Evolutionary conservation across 1,284 basidiomycete genomes (phyloP).

Genomic region (Caloboletus inedulis): DNA sequence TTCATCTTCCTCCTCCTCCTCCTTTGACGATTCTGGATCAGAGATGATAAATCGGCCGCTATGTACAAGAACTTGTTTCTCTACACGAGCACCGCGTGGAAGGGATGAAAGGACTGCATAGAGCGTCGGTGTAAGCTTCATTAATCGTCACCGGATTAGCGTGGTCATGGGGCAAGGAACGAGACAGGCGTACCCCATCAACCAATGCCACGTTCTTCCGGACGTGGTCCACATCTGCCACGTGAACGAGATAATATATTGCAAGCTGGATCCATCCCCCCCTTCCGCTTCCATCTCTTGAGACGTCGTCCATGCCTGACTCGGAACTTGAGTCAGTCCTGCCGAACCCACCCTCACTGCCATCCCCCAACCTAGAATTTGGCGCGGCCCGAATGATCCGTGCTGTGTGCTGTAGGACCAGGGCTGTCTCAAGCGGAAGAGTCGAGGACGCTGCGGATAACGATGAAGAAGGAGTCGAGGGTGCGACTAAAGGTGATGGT

Average conservation of each 20-base stretch:
- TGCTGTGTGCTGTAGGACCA: conserved; percentile 79
- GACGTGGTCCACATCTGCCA: conserved; percentile 41
- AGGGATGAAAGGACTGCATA: conserved; percentile 69
- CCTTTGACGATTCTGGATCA: conserved; percentile 25
- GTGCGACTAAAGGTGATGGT: conserved; percentile 38
- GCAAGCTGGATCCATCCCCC: conserved; percentile 56
- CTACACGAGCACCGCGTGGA: conserved; percentile 72
- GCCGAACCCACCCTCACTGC: conserved; percentile 28
- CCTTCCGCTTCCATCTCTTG: conserved; percentile 29
- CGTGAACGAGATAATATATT: conserved; percentile 62
- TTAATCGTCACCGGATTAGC: conserved; percentile 2
- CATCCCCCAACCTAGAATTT: conserved; percentile 23
- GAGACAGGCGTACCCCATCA: conserved; percentile 23
- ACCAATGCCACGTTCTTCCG: conserved; percentile 39
- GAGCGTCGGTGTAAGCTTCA: conserved; percentile 47
- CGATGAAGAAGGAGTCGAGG: background rate
- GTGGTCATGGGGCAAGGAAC: background rate
- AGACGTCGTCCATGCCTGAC: background rate
- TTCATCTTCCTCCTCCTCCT: conserved; percentile 40
- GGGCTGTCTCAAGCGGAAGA: conserved; percentile 62
- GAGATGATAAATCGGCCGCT: conserved; percentile 51
- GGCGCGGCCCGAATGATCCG: conserved; percentile 56
- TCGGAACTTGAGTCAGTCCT: conserved; percentile 13
- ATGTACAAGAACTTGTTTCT: conserved; percentile 70
- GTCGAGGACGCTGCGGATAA: conserved; percentile 29